phyloP scores from a whole-genome alignment of 306 rosid species.

The Betula pendula region DNA sequence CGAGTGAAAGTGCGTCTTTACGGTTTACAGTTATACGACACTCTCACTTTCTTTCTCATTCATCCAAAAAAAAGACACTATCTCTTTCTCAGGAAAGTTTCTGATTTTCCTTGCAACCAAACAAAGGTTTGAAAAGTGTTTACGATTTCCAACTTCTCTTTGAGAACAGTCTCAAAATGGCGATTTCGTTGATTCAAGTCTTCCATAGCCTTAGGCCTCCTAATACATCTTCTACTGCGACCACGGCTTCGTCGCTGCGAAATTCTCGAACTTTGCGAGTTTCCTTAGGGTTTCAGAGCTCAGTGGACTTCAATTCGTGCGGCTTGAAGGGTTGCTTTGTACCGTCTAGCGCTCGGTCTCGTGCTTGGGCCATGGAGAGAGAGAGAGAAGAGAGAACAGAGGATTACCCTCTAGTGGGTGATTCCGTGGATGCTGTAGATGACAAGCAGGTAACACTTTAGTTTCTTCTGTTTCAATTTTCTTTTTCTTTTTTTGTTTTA shows the following conservation, averaged over 20 bases:
- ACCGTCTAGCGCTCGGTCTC: slow-evolving; percentile 8
- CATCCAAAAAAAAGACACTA: no score
- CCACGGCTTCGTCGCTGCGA: slow-evolving; percentile 11
- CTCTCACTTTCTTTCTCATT: neutral
- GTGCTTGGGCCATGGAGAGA: slow-evolving; percentile 22
- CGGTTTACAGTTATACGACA: neutral
- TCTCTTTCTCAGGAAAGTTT: neutral
- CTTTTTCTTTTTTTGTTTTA: neutral
- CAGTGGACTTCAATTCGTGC: slow-evolving; percentile 2
- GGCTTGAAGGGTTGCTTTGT: slow-evolving; percentile 14
- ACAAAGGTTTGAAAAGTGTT: neutral
- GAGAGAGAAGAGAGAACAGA: slow-evolving; percentile 17
- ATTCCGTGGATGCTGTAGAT: slow-evolving; percentile 8
- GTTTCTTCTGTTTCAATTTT: neutral
- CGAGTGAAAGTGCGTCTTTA: neutral
- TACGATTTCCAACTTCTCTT: neutral
- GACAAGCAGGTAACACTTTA: slow-evolving; percentile 20
- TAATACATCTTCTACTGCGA: neutral
- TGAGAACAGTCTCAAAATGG: slow-evolving; percentile 16
- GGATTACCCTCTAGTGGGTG: slow-evolving; percentile 5
- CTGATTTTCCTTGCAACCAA: slow-evolving; percentile 2
- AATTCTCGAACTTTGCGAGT: neutral
- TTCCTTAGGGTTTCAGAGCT: slow-evolving; percentile 14
- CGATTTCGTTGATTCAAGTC: slow-evolving; percentile 10
- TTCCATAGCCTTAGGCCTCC: slow-evolving; percentile 9